These are phyloP conservation scores for Clonostachys rhizophaga DNA, from an alignment of 2,329 filamentous ascomycete species.

Conservation along the genomic window DNA sequence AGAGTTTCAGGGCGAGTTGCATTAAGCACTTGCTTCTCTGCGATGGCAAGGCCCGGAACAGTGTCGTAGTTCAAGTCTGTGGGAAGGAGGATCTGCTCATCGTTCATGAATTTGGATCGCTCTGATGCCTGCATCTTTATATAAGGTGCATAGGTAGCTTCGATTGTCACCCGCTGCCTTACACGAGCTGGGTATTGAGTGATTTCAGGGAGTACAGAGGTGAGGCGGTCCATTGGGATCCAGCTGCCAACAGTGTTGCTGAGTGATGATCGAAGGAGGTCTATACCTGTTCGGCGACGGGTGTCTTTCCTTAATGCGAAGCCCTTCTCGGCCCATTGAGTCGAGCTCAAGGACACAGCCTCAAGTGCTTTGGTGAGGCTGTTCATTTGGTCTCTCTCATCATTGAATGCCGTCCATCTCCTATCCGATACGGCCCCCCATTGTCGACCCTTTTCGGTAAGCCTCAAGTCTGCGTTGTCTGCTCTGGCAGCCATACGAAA, in stretches of 20 bases:
- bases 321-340: slow-evolving; percentile 65
- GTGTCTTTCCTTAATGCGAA: slow-evolving; percentile 66
- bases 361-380: slow-evolving; percentile 60
- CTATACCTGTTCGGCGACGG: slow-evolving; percentile 66
- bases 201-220: slow-evolving; percentile 52
- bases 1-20: slow-evolving; percentile 75
- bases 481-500: slow-evolving; percentile 89
- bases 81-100: slow-evolving; percentile 72
- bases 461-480: slow-evolving; percentile 87
- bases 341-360: slow-evolving; percentile 50
- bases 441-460: slow-evolving; percentile 72
- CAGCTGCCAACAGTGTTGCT: slow-evolving; percentile 35
- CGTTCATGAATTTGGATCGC: slow-evolving; percentile 64
- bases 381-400: slow-evolving; percentile 62
- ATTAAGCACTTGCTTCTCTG: slow-evolving; percentile 70
- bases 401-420: slow-evolving; percentile 69
- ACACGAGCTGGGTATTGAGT: slow-evolving; percentile 51
- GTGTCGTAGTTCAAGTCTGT: slow-evolving; percentile 69
- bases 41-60: slow-evolving; percentile 71
- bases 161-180: slow-evolving; percentile 68
- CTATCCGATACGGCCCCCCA: slow-evolving; percentile 75
- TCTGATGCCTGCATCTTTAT: slow-evolving; percentile 66
- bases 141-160: slow-evolving; percentile 84
- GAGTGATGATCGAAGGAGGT: slow-evolving; percentile 65
- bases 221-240: slow-evolving; percentile 46